A percentile compares a stretch with the other conserved stretches of the same genome.
Evolutionary conservation across 2,329 filamentous ascomycete genomes (phyloP).

Genomic region (Aquanectria penicillioides): DNA sequence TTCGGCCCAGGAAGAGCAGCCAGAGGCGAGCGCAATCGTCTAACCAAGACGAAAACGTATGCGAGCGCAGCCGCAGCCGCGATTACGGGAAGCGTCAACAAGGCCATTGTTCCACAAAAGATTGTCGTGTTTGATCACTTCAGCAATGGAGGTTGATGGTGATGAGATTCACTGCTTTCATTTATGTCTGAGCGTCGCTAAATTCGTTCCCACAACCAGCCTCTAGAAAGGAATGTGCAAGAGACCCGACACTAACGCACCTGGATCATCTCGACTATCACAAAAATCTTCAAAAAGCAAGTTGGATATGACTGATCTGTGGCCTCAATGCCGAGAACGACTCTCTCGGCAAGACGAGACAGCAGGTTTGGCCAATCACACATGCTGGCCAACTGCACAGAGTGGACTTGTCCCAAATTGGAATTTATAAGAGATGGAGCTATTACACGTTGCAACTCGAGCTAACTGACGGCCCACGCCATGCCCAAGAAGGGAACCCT

Average conservation of each 20-base stretch:
- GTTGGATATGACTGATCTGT: too few species aligned
- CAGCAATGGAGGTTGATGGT: neutral
- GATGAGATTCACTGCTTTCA: neutral
- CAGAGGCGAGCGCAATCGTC: slow-evolving; percentile 17
- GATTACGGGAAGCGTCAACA: neutral
- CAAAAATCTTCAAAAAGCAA: too few species aligned
- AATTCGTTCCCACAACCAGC: neutral
- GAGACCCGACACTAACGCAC: neutral
- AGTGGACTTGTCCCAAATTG: slow-evolving; percentile 10
- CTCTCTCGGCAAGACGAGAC: neutral
- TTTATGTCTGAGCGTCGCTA: neutral
- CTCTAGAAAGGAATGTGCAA: slow-evolving; percentile 14
- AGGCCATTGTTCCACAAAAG: neutral
- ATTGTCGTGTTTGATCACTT: fast-evolving
- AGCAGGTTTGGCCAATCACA: slow-evolving; percentile 14
- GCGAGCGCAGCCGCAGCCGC: neutral
- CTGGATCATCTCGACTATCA: too few species aligned
- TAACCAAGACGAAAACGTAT: neutral
- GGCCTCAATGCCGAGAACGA: neutral
- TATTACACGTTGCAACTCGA: too few species aligned
- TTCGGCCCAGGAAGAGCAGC: slow-evolving; percentile 24
- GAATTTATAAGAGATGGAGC: slow-evolving; percentile 34
- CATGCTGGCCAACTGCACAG: too few species aligned
- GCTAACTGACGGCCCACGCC: too few species aligned
- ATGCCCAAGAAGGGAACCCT: too few species aligned